Conservation (phyloP, 2,329 filamentous ascomycete species). For the Trichophyton benhamiae region DNA sequence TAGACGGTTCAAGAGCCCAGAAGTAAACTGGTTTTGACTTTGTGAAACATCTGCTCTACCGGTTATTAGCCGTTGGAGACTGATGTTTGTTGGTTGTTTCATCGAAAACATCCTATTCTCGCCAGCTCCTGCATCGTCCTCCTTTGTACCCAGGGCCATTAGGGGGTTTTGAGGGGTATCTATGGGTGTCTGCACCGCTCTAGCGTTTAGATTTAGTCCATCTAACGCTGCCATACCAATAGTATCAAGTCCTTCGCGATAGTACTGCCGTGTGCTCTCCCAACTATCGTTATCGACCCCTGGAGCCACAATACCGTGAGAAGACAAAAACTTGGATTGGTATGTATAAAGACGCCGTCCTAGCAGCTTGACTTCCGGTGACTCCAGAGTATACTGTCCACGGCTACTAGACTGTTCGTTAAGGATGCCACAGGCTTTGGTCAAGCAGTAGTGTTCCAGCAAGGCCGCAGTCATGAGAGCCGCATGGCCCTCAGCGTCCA, state of each 20-base stretch:
- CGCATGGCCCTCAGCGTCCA: slow-evolving; percentile 27
- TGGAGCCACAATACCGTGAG: slow-evolving; percentile 29
- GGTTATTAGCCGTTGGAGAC: slow-evolving; percentile 11
- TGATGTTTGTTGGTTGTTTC: neutral
- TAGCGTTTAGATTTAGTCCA: slow-evolving; percentile 13
- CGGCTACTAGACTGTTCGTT: slow-evolving; percentile 28
- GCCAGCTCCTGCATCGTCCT: neutral
- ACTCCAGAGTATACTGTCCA: slow-evolving; percentile 28
- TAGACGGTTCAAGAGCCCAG: slow-evolving; percentile 11
- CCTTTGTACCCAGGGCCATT: neutral
- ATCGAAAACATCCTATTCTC: neutral
- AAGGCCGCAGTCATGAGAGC: slow-evolving; percentile 34
- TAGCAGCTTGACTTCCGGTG: slow-evolving; percentile 32
- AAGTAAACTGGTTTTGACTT: slow-evolving; percentile 7
- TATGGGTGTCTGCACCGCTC: neutral
- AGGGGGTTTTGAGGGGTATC: neutral
- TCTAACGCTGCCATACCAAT: slow-evolving; percentile 29
- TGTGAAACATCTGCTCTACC: neutral
- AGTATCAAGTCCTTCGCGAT: slow-evolving; percentile 33
- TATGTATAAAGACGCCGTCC: slow-evolving; percentile 31
- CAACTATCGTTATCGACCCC: slow-evolving; percentile 30
- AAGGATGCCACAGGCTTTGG: slow-evolving; percentile 33
- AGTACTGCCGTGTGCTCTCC: slow-evolving; percentile 27
- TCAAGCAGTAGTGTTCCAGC: slow-evolving; percentile 35
- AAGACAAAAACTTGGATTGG: slow-evolving; percentile 32